Conservation (phyloP, 2,329 filamentous ascomycete genomes). For the Nemania abortiva region DNA sequence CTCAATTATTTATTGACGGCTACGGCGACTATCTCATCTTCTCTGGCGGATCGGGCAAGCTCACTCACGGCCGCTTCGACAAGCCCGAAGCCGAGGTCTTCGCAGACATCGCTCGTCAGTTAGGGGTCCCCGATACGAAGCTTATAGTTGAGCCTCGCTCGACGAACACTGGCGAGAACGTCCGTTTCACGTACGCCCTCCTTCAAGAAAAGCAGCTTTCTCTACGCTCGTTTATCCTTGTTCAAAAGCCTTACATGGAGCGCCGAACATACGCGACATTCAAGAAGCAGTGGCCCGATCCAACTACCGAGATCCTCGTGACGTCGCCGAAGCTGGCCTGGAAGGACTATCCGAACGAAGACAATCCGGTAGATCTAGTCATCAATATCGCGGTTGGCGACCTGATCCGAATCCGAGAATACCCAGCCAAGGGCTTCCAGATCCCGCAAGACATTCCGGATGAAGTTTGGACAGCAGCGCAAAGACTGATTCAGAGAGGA, state of each 20-base stretch:
- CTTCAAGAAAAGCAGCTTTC: slow-evolving; percentile 48
- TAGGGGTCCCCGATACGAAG: slow-evolving; percentile 56
- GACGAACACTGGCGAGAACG: slow-evolving; percentile 62
- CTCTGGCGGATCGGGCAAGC: slow-evolving; percentile 57
- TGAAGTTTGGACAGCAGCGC: slow-evolving; percentile 57
- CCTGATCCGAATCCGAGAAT: slow-evolving; percentile 58
- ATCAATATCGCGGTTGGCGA: slow-evolving; percentile 61
- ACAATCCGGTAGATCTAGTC: slow-evolving; percentile 58
- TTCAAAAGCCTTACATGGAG: slow-evolving; percentile 65
- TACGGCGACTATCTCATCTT: slow-evolving; percentile 57
- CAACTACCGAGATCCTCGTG: slow-evolving; percentile 53
- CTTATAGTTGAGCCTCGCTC: slow-evolving; percentile 57
- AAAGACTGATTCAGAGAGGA: slow-evolving; percentile 56
- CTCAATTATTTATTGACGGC: slow-evolving; percentile 57
- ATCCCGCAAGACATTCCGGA: slow-evolving; percentile 58
- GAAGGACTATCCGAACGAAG: slow-evolving; percentile 56
- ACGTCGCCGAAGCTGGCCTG: slow-evolving; percentile 57
- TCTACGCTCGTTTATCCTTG: slow-evolving; percentile 55
- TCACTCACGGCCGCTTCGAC: slow-evolving; percentile 56
- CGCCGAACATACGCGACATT: slow-evolving; percentile 61
- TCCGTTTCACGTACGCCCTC: slow-evolving; percentile 58
- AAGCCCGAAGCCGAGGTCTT: slow-evolving; percentile 59
- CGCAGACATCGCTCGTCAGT: slow-evolving; percentile 54
- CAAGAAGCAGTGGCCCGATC: slow-evolving; percentile 59
- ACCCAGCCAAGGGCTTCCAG: slow-evolving; percentile 59